Base-by-base conservation (phyloP, 2,329 filamentous ascomycete genomes). In the Aureobasidium sp. region DNA sequence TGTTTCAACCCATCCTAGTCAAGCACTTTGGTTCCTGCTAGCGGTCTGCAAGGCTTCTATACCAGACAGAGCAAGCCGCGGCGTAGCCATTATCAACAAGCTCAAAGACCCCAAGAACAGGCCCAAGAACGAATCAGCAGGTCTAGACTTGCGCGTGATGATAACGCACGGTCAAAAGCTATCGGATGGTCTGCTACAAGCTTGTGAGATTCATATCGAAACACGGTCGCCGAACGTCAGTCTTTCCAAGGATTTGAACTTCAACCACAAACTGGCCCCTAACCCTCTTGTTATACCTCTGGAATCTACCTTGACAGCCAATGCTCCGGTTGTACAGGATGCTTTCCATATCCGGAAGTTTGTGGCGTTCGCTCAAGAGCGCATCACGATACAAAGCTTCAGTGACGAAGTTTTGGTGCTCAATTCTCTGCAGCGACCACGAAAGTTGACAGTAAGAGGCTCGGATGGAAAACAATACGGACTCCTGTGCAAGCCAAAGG, bases 401-500 rank as follows among this genome's bases (percentile, higher is more conserved):
- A 75, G 87, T 40, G 93, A 99, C 67, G 89, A 96, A 61, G 94
- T 96, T 0, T 77, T 95, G 25, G 89, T 99, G 4, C 79, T 99
- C 21, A 90, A 88, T 60, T 99, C 95, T 1, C 81, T 99, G 3
- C 93, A 96, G 61, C 92, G 94, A 66, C 94, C 95, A 13, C 85
- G 93, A 54, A 94, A 93, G 66, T 84, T 99, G 59, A 94, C 85
- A 17, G 89, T 94, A 7, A 84, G 89, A 59, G 94, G 93, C 0
- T 93, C 89, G 0, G 91, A 99, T 73, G 94, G 95, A 8, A 88
- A 87, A 61, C 81, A 82, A 19, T 99, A 99, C 72, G 89, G 90
- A 65, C 83, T 99, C 8, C 81, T 99, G 60, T 95, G 95, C 78
- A 99, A 99, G 70, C 95, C 94, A 9, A 97, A 97, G 73, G 94